Evolutionary conservation across 1,284 basidiomycete species (phyloP).

Genomic region (Cutaneotrichosporon daszewskae): DNA sequence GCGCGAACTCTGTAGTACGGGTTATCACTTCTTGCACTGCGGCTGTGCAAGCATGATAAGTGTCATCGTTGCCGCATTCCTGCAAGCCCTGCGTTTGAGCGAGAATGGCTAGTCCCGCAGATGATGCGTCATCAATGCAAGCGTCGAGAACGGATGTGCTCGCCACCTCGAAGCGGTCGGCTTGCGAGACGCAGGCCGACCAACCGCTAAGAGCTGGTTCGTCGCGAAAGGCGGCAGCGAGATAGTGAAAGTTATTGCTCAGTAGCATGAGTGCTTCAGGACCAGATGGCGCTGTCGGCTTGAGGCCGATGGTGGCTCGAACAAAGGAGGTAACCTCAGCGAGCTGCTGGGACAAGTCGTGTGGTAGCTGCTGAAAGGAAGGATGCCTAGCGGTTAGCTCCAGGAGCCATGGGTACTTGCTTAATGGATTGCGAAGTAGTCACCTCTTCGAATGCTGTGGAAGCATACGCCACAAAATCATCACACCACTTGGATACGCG

Average conservation of each 20-base stretch:
- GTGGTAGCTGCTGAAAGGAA: not conserved
- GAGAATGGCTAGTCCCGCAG: slow-evolving; percentile 51
- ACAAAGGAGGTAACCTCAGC: slow-evolving; percentile 9
- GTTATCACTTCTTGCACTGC: slow-evolving; percentile 49
- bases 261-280: slow-evolving; percentile 67
- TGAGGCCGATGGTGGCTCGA: slow-evolving; percentile 59
- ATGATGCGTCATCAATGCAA: slow-evolving; percentile 26
- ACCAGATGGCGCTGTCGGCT: slow-evolving; percentile 59
- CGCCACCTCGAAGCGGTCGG: slow-evolving; percentile 53
- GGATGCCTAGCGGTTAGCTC: not conserved
- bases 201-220: slow-evolving; percentile 46
- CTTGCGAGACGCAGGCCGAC: too few relatives aligned
- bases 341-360: slow-evolving; percentile 1
- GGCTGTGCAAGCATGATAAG: slow-evolving; percentile 1
- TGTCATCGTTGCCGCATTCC: slow-evolving; percentile 51
- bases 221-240: slow-evolving; percentile 50
- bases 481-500: too few relatives aligned
- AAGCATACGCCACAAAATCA: too few relatives aligned
- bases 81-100: slow-evolving; percentile 49
- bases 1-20: slow-evolving; percentile 60
- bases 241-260: slow-evolving; percentile 77
- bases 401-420: not conserved
- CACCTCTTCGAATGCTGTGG: slow-evolving; percentile 1
- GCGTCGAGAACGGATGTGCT: slow-evolving; percentile 64
- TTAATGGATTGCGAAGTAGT: not conserved